A percentile compares a stretch with the other conserved stretches of the same genome.
phyloP scores from a whole-genome alignment of 352 stramenopile genomes.

The Albugo laibachii region DNA sequence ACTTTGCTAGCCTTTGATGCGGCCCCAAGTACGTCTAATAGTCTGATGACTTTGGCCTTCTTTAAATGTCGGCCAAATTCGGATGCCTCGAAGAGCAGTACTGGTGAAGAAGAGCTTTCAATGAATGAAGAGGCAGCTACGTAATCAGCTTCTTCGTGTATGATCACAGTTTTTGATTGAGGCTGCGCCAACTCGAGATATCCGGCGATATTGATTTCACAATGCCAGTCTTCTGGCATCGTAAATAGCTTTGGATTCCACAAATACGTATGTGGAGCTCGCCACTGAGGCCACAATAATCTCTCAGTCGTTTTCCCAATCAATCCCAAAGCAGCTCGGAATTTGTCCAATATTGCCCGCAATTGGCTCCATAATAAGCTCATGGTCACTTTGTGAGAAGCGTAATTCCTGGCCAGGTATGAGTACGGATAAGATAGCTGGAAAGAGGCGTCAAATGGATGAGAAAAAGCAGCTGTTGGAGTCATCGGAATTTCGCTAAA shows the following conservation, averaged over 20 bases:
- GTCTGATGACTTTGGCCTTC: conserved; percentile 3
- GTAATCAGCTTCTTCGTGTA: neutral
- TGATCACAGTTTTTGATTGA: too few species aligned
- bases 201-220: conserved; percentile 29
- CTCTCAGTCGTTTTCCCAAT: conserved; percentile 13
- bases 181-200: conserved; percentile 18
- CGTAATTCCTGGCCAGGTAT: conserved; percentile 22
- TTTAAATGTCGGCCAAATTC: conserved; percentile 15
- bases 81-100: conserved; percentile 24
- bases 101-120: conserved; percentile 22
- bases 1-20: conserved; percentile 17
- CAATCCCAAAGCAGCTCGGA: conserved; percentile 30
- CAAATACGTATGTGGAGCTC: conserved; percentile 47
- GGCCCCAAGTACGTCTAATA: conserved; percentile 21
- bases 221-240: conserved; percentile 38
- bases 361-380: conserved; percentile 28
- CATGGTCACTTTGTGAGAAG: conserved; percentile 30
- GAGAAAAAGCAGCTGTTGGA: conserved; percentile 32
- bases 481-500: conserved; percentile 28
- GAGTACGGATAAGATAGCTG: conserved; percentile 21
- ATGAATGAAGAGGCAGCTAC: conserved; percentile 1
- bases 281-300: conserved; percentile 18
- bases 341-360: conserved; percentile 26
- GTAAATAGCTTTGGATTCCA: conserved; percentile 36
- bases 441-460: conserved; percentile 16